Conservation (phyloP, 139 green algal genomes). For the Raphidocelis subcapitata region DNA sequence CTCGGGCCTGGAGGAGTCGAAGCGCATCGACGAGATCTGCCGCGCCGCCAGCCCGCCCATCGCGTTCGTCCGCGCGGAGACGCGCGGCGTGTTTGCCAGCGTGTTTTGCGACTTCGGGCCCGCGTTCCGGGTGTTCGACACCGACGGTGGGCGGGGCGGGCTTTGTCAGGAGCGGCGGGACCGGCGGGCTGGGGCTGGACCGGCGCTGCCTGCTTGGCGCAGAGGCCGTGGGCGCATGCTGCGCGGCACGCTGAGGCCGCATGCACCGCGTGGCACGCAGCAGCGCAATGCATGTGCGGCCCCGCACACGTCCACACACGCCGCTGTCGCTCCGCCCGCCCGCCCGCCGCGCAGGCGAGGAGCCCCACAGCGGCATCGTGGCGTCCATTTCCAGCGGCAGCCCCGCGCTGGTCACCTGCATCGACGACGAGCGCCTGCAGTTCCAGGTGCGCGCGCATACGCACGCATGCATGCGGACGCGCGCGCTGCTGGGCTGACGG, state of each 20-base stretch:
- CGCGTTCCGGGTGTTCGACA: slow-evolving; percentile 84
- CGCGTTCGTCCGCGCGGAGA: slow-evolving; percentile 87
- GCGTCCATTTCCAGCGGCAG: slow-evolving; percentile 74
- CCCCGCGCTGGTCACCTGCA: slow-evolving; percentile 88
- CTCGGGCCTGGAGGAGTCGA: slow-evolving; percentile 54
- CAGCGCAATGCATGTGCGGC: neutral
- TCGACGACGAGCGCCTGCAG: slow-evolving; percentile 98
- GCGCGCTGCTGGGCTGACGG: no score
- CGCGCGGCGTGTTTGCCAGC: slow-evolving; percentile 88
- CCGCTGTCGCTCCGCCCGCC: neutral
- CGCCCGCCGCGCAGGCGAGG: slow-evolving; percentile 60
- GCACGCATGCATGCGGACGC: no score
- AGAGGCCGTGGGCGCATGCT: no score
- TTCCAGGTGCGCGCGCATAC: slow-evolving; percentile 73
- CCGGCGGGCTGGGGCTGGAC: neutral
- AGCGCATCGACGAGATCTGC: slow-evolving; percentile 84
- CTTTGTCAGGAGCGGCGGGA: neutral
- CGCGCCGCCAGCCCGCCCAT: slow-evolving; percentile 58
- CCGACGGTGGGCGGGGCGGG: slow-evolving; percentile 84
- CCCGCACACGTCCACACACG: neutral
- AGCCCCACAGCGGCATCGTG: slow-evolving; percentile 92
- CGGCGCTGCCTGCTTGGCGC: no score
- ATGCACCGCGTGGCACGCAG: neutral
- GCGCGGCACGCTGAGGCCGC: no score
- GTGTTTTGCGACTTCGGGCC: slow-evolving; percentile 97